Evolutionary conservation across 2,329 filamentous ascomycete genomes (phyloP), one percentile per base, ranked within the genome.

Genomic region (Pezicula carpinea): DNA sequence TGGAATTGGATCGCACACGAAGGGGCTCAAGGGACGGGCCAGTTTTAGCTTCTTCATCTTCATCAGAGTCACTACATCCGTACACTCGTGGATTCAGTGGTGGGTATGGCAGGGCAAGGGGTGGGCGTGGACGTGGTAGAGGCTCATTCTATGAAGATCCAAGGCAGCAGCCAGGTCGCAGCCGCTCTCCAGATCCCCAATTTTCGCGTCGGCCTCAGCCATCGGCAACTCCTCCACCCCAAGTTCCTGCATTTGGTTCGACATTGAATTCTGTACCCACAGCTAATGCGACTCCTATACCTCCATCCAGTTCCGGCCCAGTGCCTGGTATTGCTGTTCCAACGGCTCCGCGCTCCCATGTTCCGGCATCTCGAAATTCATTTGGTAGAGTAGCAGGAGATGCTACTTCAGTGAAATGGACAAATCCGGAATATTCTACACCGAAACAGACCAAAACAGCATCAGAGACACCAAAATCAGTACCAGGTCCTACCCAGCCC

Each of bases 11-110:
- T 48, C 76, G 86, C 48, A 79, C 82, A 15, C 74, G 85, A 45
- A 75, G 85, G 39, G 82, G 77, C 14, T 89, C 85, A 7, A 75
- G 87, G 58, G 87, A 91, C 58, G 86, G 85, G 0, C 85, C 86
- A 10, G 76, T 82, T 18, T 87, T 85, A 1, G 84, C 83, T 15
- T 83, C 83, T 4, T 88, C 86, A 3, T 81, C 80, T 8, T 82
- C 80, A 18, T 87, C 85, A 0, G 86, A 90, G 52, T 75, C 79
- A 11, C 73, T 77, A 1, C 51, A 50, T 41, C 44, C 51, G 7
- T 61, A 60, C 46, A 45, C 40, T 17, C 49, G 56, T 39, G 32
- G 44, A 26, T 18, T 33, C 13, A 32, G 67, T 22, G 72, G 77
- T 21, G 71, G 69, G 5, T 68, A 79, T 48, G 77, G 78, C 3